Base-by-base conservation (phyloP, 768 basidiomycete species). In the Xanthoconium purpureum region DNA sequence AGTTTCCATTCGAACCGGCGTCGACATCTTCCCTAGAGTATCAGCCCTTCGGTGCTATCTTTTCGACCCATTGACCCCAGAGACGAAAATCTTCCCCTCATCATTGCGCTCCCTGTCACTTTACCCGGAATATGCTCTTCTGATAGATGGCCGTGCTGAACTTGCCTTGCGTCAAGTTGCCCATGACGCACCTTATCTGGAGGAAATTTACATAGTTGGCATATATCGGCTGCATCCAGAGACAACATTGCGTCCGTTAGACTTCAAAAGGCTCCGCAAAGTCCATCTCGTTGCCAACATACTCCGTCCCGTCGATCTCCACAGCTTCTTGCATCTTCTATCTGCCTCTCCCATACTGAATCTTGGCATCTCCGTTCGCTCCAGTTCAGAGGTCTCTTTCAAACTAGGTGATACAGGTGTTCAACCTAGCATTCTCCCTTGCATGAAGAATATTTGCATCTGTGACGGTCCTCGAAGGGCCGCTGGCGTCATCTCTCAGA, bases 141-240 rank as follows among this genome's bases (percentile, higher is more conserved):
- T 40, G 8, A 48, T 56, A 8, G 62, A 61, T 40, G 52, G 54
- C 8, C 55, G 62, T 17, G 55, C 60, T 14, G 63, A 62, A 32
- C 44, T 55, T 11, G 55, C 60, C n/a, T 39, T 64, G 38, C 47
- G 36, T 17, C 63, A 65, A 33, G 63, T 30, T 15, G 63, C 63
- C 17, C 42, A 24, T 6, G 59, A 64, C 15, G 52, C 55, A 6
- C 63, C 63, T 11, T 36, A 47, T 14, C 45, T 64, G 20, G 52
- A 58, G 38, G 38, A 62, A 32, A 50, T 65, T 1, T 44, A 45
- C 29, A 53, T 61, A 5, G 20, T 38, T 13, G 50, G 50, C 20
- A 7, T 52, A 20, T 61, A 59, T 20, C 54, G 50, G 10, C 42
- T 42, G 9, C 42, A 52, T 20, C 48, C 43, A 1, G 44, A 17